Evolutionary conservation across 164 flowering plant genomes (phyloP).

Genomic region (Hamamelis virginiana): DNA sequence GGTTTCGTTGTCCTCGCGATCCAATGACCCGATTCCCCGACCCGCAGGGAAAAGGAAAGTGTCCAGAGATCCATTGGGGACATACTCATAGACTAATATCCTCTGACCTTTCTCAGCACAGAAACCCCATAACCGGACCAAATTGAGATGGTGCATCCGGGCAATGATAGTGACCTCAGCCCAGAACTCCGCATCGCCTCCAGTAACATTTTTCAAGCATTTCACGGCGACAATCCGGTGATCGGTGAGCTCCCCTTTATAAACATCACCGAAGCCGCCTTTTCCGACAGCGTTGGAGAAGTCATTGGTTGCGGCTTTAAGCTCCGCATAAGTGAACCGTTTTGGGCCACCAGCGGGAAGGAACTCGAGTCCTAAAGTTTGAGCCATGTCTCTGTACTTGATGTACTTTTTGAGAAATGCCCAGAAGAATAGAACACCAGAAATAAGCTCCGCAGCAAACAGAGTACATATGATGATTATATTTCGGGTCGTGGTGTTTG

Average conservation of each 20-base stretch:
- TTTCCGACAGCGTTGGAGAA: slow-evolving; percentile 57
- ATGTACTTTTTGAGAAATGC: slow-evolving; percentile 63
- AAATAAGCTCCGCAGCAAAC: slow-evolving; percentile 60
- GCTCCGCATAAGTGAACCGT: slow-evolving; percentile 59
- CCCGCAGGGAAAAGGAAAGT: slow-evolving; percentile 38
- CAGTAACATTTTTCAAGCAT: slow-evolving; percentile 43
- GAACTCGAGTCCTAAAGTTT: slow-evolving; percentile 61
- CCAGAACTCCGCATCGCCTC: slow-evolving; percentile 76
- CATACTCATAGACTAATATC: slow-evolving; percentile 65
- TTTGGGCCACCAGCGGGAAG: slow-evolving; percentile 75
- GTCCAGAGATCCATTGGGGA: slow-evolving; percentile 65
- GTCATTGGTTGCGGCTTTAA: slow-evolving; percentile 59
- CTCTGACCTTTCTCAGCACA: slow-evolving; percentile 69
- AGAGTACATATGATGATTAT: slow-evolving; percentile 49
- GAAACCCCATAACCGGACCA: slow-evolving; percentile 79
- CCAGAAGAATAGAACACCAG: slow-evolving; percentile 61
- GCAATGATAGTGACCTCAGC: slow-evolving; percentile 85
- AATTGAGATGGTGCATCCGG: slow-evolving; percentile 81
- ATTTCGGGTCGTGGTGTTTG: slow-evolving; percentile 46
- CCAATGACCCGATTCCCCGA: not conserved
- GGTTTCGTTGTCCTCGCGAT: not conserved
- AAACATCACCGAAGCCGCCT: slow-evolving; percentile 79
- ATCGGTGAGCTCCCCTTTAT: slow-evolving; percentile 57
- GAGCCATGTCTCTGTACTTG: slow-evolving; percentile 75
- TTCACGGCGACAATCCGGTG: slow-evolving; percentile 64